A percentile compares a stretch with the other conserved stretches of the same genome.
These are phyloP conservation scores for Leptoxyphium fumago DNA, from an alignment of 2,329 filamentous ascomycete genomes.

Conservation along the genomic window DNA sequence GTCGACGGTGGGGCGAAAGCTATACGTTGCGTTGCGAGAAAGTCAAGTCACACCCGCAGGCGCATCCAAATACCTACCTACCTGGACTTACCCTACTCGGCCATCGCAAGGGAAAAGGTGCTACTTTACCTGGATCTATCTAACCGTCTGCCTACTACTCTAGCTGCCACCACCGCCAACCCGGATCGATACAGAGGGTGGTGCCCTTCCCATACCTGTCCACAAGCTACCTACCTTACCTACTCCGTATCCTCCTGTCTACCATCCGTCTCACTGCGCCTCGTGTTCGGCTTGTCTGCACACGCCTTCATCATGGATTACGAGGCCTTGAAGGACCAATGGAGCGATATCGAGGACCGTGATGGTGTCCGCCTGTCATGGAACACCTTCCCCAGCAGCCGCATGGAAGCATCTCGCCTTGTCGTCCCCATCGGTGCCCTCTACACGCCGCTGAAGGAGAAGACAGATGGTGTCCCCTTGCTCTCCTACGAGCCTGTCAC, in stretches of 20 bases:
- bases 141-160: too few species aligned
- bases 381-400: conserved; percentile 97
- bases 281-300: not conserved
- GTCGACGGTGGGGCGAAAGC: not conserved
- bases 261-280: not conserved
- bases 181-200: too few species aligned
- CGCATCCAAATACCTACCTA: not conserved
- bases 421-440: conserved; percentile 82
- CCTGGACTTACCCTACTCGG: too few species aligned
- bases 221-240: not conserved
- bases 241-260: not conserved
- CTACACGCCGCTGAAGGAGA: conserved; percentile 92
- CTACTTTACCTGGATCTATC: too few species aligned
- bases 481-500: conserved; percentile 93
- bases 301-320: conserved; percentile 56
- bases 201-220: too few species aligned
- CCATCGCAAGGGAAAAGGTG: too few species aligned
- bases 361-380: conserved; percentile 94
- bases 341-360: conserved; percentile 89
- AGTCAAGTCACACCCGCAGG: not conserved
- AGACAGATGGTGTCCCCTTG: conserved; percentile 63
- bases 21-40: not conserved
- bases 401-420: conserved; percentile 50
- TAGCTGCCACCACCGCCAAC: too few species aligned
- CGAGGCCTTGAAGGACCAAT: conserved; percentile 86